phyloP scores from a whole-genome alignment of 495 filamentous ascomycete genomes.

The Hypoxylon perforatum region DNA sequence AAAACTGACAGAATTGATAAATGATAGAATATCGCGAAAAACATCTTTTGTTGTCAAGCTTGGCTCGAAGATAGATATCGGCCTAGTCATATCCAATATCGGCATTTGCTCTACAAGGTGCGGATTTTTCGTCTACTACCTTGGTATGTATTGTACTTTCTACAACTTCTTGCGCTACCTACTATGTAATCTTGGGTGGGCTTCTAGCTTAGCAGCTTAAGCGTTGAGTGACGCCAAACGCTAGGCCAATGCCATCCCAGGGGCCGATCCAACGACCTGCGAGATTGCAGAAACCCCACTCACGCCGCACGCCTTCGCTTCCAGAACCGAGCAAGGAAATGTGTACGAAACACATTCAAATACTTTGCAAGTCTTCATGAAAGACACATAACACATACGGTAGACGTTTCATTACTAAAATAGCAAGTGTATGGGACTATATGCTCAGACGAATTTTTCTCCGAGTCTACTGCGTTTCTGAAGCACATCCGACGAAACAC shows the following conservation, averaged over 20 bases:
- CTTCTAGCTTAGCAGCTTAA: too few species aligned
- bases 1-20: not conserved
- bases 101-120: not conserved
- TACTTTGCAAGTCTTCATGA: not conserved
- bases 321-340: slow-evolving; percentile 14
- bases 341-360: too few species aligned
- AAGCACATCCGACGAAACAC: slow-evolving; percentile 23
- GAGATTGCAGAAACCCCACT: slow-evolving; percentile 23
- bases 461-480: slow-evolving; percentile 6
- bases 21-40: not conserved
- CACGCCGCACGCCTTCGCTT: slow-evolving; percentile 21
- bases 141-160: not conserved
- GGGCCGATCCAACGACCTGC: slow-evolving; percentile 18
- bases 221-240: not conserved
- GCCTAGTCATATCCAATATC: not conserved
- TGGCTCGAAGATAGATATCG: not conserved
- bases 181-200: not conserved
- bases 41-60: not conserved
- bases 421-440: not conserved
- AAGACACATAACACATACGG: not conserved
- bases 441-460: slow-evolving; percentile 9
- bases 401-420: not conserved
- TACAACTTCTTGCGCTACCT: too few species aligned
- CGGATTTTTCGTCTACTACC: not conserved
- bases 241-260: slow-evolving; percentile 15